Percentiles rank a stretch among this genome's conserved stretches.
Evolutionary conservation across 441 rosid genomes (phyloP).

Genomic region (Populus hybrid): DNA sequence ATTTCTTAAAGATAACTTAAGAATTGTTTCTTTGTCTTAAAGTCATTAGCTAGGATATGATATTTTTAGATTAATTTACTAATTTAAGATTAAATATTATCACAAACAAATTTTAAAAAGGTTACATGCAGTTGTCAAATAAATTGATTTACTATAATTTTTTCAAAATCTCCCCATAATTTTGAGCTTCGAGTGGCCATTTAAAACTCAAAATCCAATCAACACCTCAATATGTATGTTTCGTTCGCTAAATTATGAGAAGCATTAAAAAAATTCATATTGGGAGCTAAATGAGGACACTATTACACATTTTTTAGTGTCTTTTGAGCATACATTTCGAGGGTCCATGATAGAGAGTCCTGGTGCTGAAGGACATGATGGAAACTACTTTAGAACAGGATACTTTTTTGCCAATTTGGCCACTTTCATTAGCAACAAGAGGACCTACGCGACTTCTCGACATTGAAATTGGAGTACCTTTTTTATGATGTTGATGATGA

Average conservation of each 20-base stretch:
- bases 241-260: neutral
- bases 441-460: constrained; percentile 61
- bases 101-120: neutral
- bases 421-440: constrained; percentile 25
- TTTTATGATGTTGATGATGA: neutral
- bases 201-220: neutral
- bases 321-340: neutral
- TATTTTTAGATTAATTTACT: too few relatives aligned
- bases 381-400: neutral
- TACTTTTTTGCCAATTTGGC: constrained; percentile 23
- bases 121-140: too few relatives aligned
- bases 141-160: neutral
- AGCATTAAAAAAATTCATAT: neutral
- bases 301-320: neutral
- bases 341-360: neutral
- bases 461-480: constrained; percentile 27
- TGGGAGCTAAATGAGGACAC: neutral
- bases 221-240: too few relatives aligned
- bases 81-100: too few relatives aligned
- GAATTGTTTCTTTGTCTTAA: neutral
- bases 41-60: neutral
- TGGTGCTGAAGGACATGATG: neutral
- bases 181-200: neutral
- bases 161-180: neutral
- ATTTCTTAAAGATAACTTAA: neutral